A percentile compares a stretch with the other conserved stretches of the same genome.
phyloP scores from a whole-genome alignment of 768 basidiomycete genomes.

The Omphalotus guepiniiformis region DNA sequence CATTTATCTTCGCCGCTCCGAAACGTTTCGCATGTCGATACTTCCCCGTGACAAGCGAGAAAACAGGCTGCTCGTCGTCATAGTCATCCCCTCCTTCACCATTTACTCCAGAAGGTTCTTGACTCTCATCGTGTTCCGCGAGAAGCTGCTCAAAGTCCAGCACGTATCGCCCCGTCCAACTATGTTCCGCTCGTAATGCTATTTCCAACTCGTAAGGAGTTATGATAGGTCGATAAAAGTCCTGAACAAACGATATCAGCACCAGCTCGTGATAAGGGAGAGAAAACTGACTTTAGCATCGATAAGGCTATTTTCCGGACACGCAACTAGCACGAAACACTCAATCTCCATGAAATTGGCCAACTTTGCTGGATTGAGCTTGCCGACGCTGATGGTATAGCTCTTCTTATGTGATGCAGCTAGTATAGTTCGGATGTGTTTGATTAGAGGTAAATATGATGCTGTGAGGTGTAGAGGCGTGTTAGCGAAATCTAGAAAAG shows the following conservation, averaged over 20 bases:
- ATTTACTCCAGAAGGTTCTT: background rate
- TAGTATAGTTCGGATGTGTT: conserved; percentile 71
- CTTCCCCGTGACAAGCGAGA: conserved; percentile 83
- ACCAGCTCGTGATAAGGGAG: background rate
- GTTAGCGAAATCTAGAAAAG: background rate
- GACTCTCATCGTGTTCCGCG: background rate
- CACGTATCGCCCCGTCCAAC: conserved; percentile 75
- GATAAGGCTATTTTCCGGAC: conserved; percentile 85
- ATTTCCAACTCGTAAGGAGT: conserved; percentile 90
- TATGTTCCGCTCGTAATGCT: conserved; percentile 65
- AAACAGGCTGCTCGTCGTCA: conserved; percentile 55
- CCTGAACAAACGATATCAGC: conserved; percentile 38
- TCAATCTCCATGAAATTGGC: conserved; percentile 97
- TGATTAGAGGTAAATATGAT: conserved; percentile 82
- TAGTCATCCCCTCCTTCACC: conserved; percentile 17
- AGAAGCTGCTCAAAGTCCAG: conserved; percentile 70
- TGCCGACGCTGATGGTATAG: conserved; percentile 94
- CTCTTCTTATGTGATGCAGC: conserved; percentile 73
- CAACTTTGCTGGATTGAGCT: conserved; percentile 90
- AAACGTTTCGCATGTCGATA: conserved; percentile 78
- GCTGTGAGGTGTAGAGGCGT: conserved; percentile 36
- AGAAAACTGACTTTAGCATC: conserved; percentile 54
- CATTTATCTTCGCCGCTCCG: conserved; percentile 30
- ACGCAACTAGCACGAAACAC: conserved; percentile 92
- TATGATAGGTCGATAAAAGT: conserved; percentile 86